Conservation (phyloP, 2,329 filamentous ascomycete genomes). For the Cercospora sp. region DNA sequence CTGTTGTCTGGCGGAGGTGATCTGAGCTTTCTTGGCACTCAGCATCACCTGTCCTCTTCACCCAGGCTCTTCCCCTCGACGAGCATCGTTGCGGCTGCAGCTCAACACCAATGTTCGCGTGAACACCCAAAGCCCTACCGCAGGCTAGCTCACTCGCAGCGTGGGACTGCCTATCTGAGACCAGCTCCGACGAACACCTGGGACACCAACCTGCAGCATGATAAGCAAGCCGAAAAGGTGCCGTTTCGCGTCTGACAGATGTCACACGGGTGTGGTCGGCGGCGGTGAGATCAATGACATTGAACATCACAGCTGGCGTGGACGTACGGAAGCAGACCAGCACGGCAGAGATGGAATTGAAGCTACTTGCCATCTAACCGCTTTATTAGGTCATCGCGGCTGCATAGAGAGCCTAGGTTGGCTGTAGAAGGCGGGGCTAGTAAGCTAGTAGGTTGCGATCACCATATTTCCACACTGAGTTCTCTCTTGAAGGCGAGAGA, state of each 20-base stretch:
- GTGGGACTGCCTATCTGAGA: slow-evolving; percentile 4
- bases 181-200: neutral
- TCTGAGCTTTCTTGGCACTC: neutral
- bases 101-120: neutral
- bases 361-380: neutral
- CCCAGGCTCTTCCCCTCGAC: neutral
- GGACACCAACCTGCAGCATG: neutral
- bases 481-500: neutral
- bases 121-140: neutral
- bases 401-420: neutral
- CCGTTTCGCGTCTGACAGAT: neutral
- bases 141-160: neutral
- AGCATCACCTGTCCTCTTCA: neutral
- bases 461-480: neutral
- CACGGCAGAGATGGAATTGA: slow-evolving; percentile 2
- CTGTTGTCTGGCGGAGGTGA: neutral
- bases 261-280: neutral
- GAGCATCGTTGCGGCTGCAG: neutral
- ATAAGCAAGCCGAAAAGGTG: slow-evolving; percentile 6
- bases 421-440: neutral
- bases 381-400: slow-evolving; percentile 1
- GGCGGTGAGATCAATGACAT: neutral
- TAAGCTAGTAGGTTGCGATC: neutral
- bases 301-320: neutral
- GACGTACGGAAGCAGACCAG: slow-evolving; percentile 2